Evolutionary conservation across 257 asterid genomes (phyloP), one percentile per base, ranked within the genome.

Genomic region (Nicotiana noctiflora): DNA sequence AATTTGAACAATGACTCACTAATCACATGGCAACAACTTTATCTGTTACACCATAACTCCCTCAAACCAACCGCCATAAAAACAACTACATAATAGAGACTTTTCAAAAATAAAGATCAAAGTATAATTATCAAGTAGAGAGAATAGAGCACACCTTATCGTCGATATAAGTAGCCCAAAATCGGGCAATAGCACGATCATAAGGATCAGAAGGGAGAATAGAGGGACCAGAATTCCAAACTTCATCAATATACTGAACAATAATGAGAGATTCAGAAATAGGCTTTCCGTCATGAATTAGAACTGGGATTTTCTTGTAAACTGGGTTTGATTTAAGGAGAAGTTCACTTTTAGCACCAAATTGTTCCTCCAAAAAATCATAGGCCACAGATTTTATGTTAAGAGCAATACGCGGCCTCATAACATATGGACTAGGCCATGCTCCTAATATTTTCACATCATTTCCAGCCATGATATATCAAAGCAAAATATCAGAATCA

Each of bases 151-250:
- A 27, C 46, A 84, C 80, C 84, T 81, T 76, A 66, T 82, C 87
- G 19, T 86, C 89, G 64, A 86, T 62, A 51, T 82, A 84, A 62
- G 83, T 32, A 14, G 86, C 87, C 89, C 89, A 86, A 77, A 86
- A 86, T 4, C 81, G 84, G 1, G 76, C 83, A 46, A 61, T 18
- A 56, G 89, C 87, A 15, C 86, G 86, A 32, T 86, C 83, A 40
- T 84, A 66, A 8, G 89, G 86, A 79, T 84, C 75, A 4, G 86
- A 63, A 12, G 89, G 87, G 8, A 84, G 79, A 25, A 77, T 80
- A n/a, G 67, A 12, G 2, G 70, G 84, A 7, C 79, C 84, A 29
- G 61, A 78, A 32, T 32, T 44, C 90, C 90, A 84, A 55, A 21
- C 79, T 17, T 85, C 85, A 49, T 87, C 90, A 67, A 87, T 83